These are phyloP conservation scores for Podaxis sp. DNA, from an alignment of 768 basidiomycete genomes.

Conservation along the genomic window DNA sequence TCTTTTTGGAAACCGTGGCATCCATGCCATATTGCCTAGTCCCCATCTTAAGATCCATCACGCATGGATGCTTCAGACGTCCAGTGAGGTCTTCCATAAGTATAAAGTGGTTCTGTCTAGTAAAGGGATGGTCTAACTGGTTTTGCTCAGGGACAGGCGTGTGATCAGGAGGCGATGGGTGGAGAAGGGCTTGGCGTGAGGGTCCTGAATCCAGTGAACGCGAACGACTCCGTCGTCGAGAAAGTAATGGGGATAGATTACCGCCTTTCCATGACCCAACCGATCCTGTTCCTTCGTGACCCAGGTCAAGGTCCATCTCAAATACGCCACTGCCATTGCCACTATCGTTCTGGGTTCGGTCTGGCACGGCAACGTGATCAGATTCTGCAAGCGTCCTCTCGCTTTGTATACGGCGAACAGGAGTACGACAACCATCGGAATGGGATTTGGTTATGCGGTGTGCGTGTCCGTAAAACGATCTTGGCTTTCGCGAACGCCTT, in stretches of 20 bases:
- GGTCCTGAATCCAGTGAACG: slow-evolving; percentile 36
- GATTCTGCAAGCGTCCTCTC: slow-evolving; percentile 47
- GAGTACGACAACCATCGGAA: slow-evolving; percentile 29
- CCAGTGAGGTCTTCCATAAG: slow-evolving; percentile 99
- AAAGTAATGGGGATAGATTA: slow-evolving; percentile 29
- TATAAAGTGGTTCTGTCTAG: slow-evolving; percentile 96
- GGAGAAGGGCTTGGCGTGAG: slow-evolving; percentile 24
- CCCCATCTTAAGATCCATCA: slow-evolving; percentile 99
- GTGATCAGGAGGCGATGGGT: slow-evolving; percentile 24
- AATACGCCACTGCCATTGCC: slow-evolving; percentile 35
- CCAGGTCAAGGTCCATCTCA: slow-evolving; percentile 40
- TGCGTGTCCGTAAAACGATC: slow-evolving; percentile 39
- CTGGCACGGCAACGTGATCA: slow-evolving; percentile 23
- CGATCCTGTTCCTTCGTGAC: slow-evolving; percentile 16
- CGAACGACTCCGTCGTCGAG: slow-evolving; percentile 45
- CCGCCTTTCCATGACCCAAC: slow-evolving; percentile 23
- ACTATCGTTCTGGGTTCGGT: slow-evolving; percentile 16
- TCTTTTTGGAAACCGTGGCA: slow-evolving; percentile 89
- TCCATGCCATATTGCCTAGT: slow-evolving; percentile 98
- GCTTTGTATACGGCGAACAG: slow-evolving; percentile 65
- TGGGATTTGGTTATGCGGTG: slow-evolving; percentile 41
- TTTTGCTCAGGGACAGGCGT: slow-evolving; percentile 32
- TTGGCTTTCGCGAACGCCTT: slow-evolving; percentile 26
- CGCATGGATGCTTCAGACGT: slow-evolving; percentile 85
- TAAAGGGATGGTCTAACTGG: slow-evolving; percentile 43